These are phyloP conservation scores for Candida maris DNA, from an alignment of 805 yeast genomes.

Conservation along the genomic window DNA sequence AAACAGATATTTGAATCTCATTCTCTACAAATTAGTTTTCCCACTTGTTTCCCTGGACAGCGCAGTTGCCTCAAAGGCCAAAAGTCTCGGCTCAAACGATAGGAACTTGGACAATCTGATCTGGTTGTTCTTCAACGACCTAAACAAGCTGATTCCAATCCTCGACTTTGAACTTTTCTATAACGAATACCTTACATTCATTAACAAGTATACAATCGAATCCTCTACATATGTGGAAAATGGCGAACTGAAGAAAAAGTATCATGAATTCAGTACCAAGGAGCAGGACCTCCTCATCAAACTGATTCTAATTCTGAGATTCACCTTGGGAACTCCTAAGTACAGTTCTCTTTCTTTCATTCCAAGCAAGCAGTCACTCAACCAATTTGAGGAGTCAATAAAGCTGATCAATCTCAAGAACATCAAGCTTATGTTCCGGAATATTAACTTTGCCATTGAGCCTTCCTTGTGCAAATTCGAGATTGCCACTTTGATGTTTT, in stretches of 20 bases:
- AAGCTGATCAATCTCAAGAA: conserved; percentile 34
- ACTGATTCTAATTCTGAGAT: conserved; percentile 52
- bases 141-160: conserved; percentile 52
- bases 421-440: conserved; percentile 42
- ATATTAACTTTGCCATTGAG: conserved; percentile 43
- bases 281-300: conserved; percentile 43
- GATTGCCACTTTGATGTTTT: conserved; percentile 45
- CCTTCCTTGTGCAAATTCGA: conserved; percentile 47
- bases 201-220: conserved; percentile 34
- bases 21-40: conserved; percentile 31
- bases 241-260: conserved; percentile 38
- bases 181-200: conserved; percentile 49
- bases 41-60: conserved; percentile 24
- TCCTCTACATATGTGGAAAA: conserved; percentile 36
- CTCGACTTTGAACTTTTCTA: conserved; percentile 52
- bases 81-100: conserved; percentile 17
- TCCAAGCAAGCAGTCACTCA: conserved; percentile 26
- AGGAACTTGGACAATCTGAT: conserved; percentile 43
- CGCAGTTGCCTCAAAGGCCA: conserved; percentile 2
- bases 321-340: conserved; percentile 39
- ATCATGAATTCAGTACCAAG: conserved; percentile 29
- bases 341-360: conserved; percentile 19
- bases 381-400: conserved; percentile 31
- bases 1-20: conserved; percentile 32
- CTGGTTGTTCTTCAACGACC: conserved; percentile 46